Evolutionary conservation across 306 rosid species (phyloP), one percentile per base, ranked within the genome.

Genomic region (Echinosophora koreensis): DNA sequence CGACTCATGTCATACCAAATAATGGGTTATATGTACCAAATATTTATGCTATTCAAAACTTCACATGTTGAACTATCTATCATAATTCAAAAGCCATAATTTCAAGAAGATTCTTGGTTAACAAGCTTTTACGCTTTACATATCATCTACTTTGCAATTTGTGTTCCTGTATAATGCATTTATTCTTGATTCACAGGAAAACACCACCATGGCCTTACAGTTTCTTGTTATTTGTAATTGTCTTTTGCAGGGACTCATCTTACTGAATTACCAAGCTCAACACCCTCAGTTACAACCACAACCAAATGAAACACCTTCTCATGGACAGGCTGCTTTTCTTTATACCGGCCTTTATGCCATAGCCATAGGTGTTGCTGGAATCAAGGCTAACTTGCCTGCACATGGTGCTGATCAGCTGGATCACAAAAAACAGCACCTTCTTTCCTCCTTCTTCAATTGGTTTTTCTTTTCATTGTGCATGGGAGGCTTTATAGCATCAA

Each of bases 321-420:
- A 3, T 0, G 50, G 12, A 28, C 67, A 86, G 56, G 84, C 18
- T n/a, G 72, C 73, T 11, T 44, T 83, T 34, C 77, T 83, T 4
- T 69, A 73, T 37, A 44, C 49, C 1, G 90, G 90, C 14, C 71
- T 83, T 54, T 78, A 83, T 61, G 42, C 50, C 6, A 34, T 63
- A 4, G 90, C 90, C 50, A 15, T 10, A 5, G 84, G 84, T 49
- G 62, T 71, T 3, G 87, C 82, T 16, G 87, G 89, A 35, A n/a
- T 77, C 11, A 77, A 60, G 71, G 77, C 86, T 17, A 34, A 81
- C 54, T 81, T 86, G 49, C 74, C 80, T 15, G 62, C 87, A 58
- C 86, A 86, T 46, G 89, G 89, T 14, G 89, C 85, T 6, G 86
- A 83, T 69, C 87, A 83, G 56, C 80, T 83, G 5, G 87, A 80